Conservation (phyloP, 495 filamentous ascomycete species). For the Pseudoneurospora amorphoporcata region DNA sequence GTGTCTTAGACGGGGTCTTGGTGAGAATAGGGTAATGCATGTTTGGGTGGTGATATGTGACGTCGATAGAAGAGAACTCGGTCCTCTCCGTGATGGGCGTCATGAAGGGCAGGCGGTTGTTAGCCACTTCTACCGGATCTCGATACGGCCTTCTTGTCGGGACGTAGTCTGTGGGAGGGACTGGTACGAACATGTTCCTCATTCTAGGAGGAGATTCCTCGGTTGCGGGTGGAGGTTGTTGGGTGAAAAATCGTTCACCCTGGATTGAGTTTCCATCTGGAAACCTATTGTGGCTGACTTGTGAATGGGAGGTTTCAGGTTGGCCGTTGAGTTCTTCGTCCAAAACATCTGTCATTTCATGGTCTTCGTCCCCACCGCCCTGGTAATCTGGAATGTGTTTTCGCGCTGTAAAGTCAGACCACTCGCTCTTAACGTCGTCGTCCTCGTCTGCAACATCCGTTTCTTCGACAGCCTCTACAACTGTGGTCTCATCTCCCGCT, state of each 20-base stretch:
- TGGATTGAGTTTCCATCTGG: slow-evolving; percentile 10
- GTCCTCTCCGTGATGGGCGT: slow-evolving; percentile 95
- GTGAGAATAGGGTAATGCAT: slow-evolving; percentile 29
- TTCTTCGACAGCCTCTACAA: slow-evolving; percentile 15
- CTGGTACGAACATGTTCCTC: slow-evolving; percentile 44
- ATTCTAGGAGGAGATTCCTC: slow-evolving; percentile 28
- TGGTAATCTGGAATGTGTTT: slow-evolving; percentile 54
- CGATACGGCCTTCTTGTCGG: slow-evolving; percentile 64
- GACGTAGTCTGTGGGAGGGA: slow-evolving; percentile 79
- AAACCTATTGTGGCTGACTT: not conserved
- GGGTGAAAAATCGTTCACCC: slow-evolving; percentile 27
- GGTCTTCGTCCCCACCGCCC: slow-evolving; percentile 9
- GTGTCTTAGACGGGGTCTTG: slow-evolving; percentile 61
- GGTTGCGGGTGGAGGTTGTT: slow-evolving; percentile 12
- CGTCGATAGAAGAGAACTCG: slow-evolving; percentile 61
- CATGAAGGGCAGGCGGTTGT: slow-evolving; percentile 92
- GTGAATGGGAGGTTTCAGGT: not conserved
- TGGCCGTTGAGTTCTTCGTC: slow-evolving; percentile 11
- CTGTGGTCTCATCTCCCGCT: slow-evolving; percentile 24
- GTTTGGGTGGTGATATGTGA: slow-evolving; percentile 45
- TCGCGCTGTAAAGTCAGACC: slow-evolving; percentile 73
- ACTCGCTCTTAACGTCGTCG: slow-evolving; percentile 52
- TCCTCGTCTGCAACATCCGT: slow-evolving; percentile 55
- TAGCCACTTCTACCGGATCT: slow-evolving; percentile 62
- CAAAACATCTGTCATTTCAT: slow-evolving; percentile 25